Evolutionary conservation across 1,284 basidiomycete species (phyloP).

Genomic region (Pterulicium gracile): DNA sequence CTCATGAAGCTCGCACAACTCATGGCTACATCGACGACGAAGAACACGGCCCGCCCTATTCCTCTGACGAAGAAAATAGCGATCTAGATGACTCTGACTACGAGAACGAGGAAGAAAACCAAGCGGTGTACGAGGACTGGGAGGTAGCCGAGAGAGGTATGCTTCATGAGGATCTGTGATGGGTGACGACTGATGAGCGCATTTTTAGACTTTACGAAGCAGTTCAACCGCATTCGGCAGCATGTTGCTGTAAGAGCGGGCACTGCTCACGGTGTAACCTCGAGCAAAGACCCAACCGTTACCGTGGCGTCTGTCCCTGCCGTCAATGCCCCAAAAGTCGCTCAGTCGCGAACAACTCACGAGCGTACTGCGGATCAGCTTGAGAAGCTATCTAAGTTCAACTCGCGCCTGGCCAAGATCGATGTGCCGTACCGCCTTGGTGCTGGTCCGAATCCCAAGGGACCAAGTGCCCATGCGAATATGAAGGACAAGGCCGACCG

Average conservation of each 20-base stretch:
- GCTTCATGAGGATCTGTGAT: neutral
- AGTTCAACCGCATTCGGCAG: slow-evolving; percentile 87
- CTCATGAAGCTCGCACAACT: slow-evolving; percentile 18
- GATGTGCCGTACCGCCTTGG: slow-evolving; percentile 70
- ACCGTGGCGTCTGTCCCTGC: slow-evolving; percentile 58
- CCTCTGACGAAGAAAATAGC: slow-evolving; percentile 28
- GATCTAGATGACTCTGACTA: slow-evolving; percentile 26
- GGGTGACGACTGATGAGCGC: slow-evolving; percentile 1
- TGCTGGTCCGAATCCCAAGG: slow-evolving; percentile 81
- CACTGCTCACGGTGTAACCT: slow-evolving; percentile 43
- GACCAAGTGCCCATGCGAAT: slow-evolving; percentile 76
- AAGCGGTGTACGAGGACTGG: slow-evolving; percentile 88
- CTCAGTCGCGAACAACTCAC: slow-evolving; percentile 13
- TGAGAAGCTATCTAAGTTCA: slow-evolving; percentile 59
- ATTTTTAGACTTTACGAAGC: slow-evolving; percentile 84
- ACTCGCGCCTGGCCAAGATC: slow-evolving; percentile 56
- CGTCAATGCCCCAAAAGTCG: slow-evolving; percentile 52
- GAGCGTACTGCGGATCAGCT: slow-evolving; percentile 60
- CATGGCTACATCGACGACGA: slow-evolving; percentile 39
- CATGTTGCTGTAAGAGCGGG: slow-evolving; percentile 70
- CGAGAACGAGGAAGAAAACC: slow-evolving; percentile 26
- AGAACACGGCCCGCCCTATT: slow-evolving; percentile 23
- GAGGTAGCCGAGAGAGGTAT: slow-evolving; percentile 72
- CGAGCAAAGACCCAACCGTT: slow-evolving; percentile 33
- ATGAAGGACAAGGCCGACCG: slow-evolving; percentile 90